phyloP scores from a whole-genome alignment of 768 basidiomycete genomes.

The Mycena olivaceomarginata region DNA sequence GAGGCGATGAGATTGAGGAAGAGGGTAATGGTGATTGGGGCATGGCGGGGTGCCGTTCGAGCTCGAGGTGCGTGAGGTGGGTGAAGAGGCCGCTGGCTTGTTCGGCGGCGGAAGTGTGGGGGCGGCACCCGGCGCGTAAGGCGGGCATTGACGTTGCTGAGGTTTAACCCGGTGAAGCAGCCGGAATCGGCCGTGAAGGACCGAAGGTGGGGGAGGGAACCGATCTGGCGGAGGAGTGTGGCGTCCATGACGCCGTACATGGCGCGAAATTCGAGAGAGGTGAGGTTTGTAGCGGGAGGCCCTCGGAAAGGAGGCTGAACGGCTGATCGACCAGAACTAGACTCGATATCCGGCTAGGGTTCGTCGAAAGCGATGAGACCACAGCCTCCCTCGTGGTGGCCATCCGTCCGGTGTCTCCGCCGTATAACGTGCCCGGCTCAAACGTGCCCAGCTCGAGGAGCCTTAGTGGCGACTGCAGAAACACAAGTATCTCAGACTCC shows the following conservation, averaged over 20 bases:
- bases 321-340: conserved; percentile 19
- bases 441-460: conserved; percentile 31
- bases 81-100: background rate
- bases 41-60: background rate
- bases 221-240: conserved; percentile 3
- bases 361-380: background rate
- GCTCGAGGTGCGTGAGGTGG: conserved; percentile 14
- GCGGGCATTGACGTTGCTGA: background rate
- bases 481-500: conserved; percentile 6
- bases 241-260: conserved; percentile 12
- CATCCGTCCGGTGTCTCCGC: background rate
- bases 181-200: conserved; percentile 12
- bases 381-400: background rate
- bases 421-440: background rate
- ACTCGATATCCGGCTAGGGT: background rate
- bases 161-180: conserved; percentile 9
- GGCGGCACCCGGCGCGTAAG: background rate
- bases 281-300: background rate
- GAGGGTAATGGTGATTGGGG: background rate
- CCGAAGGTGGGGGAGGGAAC: conserved; percentile 1
- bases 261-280: background rate
- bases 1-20: conserved; percentile 18
- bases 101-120: background rate
- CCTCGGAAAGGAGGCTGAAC: conserved; percentile 3
- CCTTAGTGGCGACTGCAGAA: conserved; percentile 19